Evolutionary conservation across 2,329 filamentous ascomycete species (phyloP), one percentile per base, ranked within the genome.

Genomic region (Trichoderma gracile): DNA sequence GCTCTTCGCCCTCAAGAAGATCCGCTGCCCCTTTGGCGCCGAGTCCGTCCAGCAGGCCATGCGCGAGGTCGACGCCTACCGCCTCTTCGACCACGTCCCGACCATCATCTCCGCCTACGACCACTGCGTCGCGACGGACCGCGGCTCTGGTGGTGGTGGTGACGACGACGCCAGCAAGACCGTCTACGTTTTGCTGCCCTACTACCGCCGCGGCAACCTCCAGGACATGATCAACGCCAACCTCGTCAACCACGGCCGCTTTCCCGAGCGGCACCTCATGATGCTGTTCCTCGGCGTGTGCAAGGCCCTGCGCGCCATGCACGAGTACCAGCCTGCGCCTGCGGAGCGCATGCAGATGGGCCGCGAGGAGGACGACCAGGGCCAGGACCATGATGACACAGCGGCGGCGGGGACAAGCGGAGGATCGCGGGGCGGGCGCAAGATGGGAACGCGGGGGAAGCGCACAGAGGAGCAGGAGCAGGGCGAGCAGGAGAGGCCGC

Each of bases 221-320:
- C 95, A 99, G 79, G 95, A 99, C 78, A 90, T 96, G 74, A 98
- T 99, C 82, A 99, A 99, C 77, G 94, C 95, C 68, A 99, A 99
- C 78, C 82, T 98, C 62, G 94, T 99, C 77, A 98, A 98, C 77
- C 92, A 96, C 75, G 91, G 91, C 43, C 85, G 84, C 58, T 98
- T 99, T 72, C 93, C 94, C 0, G 94, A 98, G 80, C 86, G 88
- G 74, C 84, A 89, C 71, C 81, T 99, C 67, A 94, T 98, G 93
- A 82, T 89, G 65, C 78, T 99, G 66, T 97, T 99, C 76, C 80
- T 97, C 47, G 95, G 95, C 17, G 93, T 99, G 2, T 97, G 94
- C 76, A 87, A 88, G 72, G 95, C 92, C 49, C 79, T 99, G 66
- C 89, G 89, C 74, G 87, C 89, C 42, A 97, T 99, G 92, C 95